Conservation (phyloP, 495 filamentous ascomycete genomes). For the Podospora conica region DNA sequence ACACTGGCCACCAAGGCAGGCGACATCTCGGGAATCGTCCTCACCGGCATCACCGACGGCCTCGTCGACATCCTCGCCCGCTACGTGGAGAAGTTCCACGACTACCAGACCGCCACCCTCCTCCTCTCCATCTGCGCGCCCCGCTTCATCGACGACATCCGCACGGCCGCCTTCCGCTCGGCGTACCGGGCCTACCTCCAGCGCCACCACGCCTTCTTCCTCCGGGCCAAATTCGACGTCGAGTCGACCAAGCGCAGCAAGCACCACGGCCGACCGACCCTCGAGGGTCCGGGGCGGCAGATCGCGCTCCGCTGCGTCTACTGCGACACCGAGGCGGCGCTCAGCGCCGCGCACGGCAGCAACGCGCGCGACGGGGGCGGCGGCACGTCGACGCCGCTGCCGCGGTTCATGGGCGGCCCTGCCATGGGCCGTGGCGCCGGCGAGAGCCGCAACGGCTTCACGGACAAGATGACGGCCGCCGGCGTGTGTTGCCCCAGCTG, state of each 20-base stretch:
- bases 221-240: conserved; percentile 59
- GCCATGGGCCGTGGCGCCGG: background rate
- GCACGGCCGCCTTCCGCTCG: conserved; percentile 73
- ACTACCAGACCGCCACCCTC: conserved; percentile 84
- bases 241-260: conserved; percentile 52
- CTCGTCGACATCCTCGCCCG: conserved; percentile 79
- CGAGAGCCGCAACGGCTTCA: conserved; percentile 34
- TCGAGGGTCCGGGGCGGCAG: conserved; percentile 63
- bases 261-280: conserved; percentile 56
- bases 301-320: conserved; percentile 78
- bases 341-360: conserved; percentile 31
- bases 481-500: conserved; percentile 75
- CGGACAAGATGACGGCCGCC: conserved; percentile 41
- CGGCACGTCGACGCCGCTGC: conserved; percentile 5
- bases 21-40: conserved; percentile 79
- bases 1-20: conserved; percentile 61
- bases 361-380: conserved; percentile 12
- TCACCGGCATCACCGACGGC: conserved; percentile 76
- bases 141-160: conserved; percentile 70
- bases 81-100: conserved; percentile 79
- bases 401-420: conserved; percentile 12
- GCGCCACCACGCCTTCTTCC: conserved; percentile 45
- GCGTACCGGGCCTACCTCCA: conserved; percentile 80
- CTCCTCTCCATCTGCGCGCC: conserved; percentile 77
- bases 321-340: conserved; percentile 55